Percentiles rank a stretch among this genome's conserved stretches.
Conservation (phyloP, 1,139 yeast species). For the Scheffersomyces quercinus region DNA sequence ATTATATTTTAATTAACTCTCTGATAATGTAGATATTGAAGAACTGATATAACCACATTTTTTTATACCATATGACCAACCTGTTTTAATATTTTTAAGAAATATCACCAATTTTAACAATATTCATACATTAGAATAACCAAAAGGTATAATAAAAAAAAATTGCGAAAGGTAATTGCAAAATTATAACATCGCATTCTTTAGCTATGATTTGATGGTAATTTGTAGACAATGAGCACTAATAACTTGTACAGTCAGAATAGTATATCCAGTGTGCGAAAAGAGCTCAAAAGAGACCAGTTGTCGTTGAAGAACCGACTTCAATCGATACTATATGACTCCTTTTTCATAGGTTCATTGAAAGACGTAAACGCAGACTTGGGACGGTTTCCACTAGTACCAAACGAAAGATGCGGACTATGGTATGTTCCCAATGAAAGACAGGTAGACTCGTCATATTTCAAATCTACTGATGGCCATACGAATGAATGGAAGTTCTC, state of each 20-base stretch:
- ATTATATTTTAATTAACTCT: too few species aligned
- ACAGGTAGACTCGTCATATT: constrained; percentile 58
- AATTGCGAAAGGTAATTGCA: not conserved
- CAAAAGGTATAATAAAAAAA: not conserved
- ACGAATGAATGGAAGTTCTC: constrained; percentile 79
- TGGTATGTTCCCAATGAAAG: constrained; percentile 68
- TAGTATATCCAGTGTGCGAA: constrained; percentile 19
- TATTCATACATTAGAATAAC: not conserved
- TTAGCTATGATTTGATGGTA: not conserved
- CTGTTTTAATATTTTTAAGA: too few species aligned
- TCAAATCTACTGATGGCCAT: constrained; percentile 92
- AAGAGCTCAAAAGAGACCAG: constrained; percentile 52
- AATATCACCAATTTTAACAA: too few species aligned
- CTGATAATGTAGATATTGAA: too few species aligned
- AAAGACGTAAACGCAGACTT: constrained; percentile 5
- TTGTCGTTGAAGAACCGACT: constrained; percentile 62
- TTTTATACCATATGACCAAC: too few species aligned
- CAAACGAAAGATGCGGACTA: constrained; percentile 85
- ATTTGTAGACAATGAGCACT: constrained; percentile 5
- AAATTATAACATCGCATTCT: not conserved
- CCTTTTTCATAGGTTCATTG: constrained; percentile 28
- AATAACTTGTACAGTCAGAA: constrained; percentile 14
- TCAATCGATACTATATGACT: constrained; percentile 68
- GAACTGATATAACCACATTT: too few species aligned
- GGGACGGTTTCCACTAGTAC: constrained; percentile 44